phyloP scores from a whole-genome alignment of 257 asterid species.

The Capsicum chinense region DNA sequence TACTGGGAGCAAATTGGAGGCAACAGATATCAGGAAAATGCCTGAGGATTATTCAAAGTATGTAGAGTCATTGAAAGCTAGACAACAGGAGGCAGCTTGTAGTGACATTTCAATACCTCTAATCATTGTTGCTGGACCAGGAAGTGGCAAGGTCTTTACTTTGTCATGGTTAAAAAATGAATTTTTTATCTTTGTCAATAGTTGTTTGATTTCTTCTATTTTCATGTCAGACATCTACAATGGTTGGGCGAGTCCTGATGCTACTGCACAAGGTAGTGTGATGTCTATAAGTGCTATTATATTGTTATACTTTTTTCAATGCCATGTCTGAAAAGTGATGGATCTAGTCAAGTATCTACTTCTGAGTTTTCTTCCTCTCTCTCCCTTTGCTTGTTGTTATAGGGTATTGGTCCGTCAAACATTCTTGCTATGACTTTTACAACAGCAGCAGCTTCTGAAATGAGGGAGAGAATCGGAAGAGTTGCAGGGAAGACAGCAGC shows the following conservation, averaged over 20 bases:
- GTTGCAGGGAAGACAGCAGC: slow-evolving; percentile 90
- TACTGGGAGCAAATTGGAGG: slow-evolving; percentile 65
- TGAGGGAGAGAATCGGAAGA: slow-evolving; percentile 90
- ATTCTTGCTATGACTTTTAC: slow-evolving; percentile 98
- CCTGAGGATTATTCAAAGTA: slow-evolving; percentile 79
- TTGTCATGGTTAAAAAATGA: slow-evolving; percentile 28
- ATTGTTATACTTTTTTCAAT: slow-evolving; percentile 30
- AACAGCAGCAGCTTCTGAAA: slow-evolving; percentile 95
- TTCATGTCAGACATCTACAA: slow-evolving; percentile 86
- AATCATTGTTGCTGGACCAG: slow-evolving; percentile 98
- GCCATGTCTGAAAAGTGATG: background rate
- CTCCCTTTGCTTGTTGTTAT: slow-evolving; percentile 28
- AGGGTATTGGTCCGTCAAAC: slow-evolving; percentile 84
- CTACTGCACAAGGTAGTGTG: slow-evolving; percentile 70
- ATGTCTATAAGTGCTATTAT: background rate
- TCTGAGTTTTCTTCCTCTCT: slow-evolving; percentile 25
- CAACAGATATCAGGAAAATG: slow-evolving; percentile 47
- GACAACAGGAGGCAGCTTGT: slow-evolving; percentile 96
- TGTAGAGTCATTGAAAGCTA: slow-evolving; percentile 71
- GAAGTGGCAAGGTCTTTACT: slow-evolving; percentile 90
- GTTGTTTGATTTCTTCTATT: slow-evolving; percentile 38
- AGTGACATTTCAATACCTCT: slow-evolving; percentile 79
- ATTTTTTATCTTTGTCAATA: slow-evolving; percentile 33
- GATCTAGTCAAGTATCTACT: slow-evolving; percentile 31
- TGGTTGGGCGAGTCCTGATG: slow-evolving; percentile 94